Conservation (phyloP, 163 green algal genomes). For the Volvox carteri region DNA sequence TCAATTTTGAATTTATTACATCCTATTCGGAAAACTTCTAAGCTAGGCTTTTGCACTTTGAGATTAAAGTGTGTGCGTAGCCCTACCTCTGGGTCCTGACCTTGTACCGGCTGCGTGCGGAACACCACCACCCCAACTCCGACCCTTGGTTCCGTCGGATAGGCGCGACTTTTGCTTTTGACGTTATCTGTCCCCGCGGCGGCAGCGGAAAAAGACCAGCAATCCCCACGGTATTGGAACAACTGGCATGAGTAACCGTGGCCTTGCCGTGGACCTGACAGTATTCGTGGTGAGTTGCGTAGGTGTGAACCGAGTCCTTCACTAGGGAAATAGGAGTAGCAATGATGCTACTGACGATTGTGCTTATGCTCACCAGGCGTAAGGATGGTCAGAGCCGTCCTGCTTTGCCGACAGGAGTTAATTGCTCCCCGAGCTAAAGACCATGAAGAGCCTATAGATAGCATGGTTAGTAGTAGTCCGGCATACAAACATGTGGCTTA, state of each 20-base stretch:
- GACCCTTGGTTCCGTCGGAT: constrained; percentile 30
- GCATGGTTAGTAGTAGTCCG: background rate
- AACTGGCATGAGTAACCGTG: background rate
- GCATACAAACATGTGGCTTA: too few relatives aligned
- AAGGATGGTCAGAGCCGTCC: background rate
- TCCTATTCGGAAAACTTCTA: too few relatives aligned
- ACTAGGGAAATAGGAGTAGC: too few relatives aligned
- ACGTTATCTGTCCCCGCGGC: background rate
- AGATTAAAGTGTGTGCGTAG: too few relatives aligned
- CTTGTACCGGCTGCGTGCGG: background rate
- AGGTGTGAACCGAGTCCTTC: too few relatives aligned
- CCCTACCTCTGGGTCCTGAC: constrained; percentile 21
- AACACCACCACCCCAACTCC: constrained; percentile 45
- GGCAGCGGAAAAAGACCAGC: background rate
- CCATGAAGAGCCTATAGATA: background rate
- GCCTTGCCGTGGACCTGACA: background rate
- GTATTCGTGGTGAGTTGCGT: too few relatives aligned
- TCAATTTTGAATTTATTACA: too few relatives aligned
- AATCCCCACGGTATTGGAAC: background rate
- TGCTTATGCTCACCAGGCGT: background rate
- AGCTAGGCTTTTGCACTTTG: too few relatives aligned
- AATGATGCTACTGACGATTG: too few relatives aligned
- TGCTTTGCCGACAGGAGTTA: background rate
- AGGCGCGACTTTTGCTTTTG: constrained; percentile 29
- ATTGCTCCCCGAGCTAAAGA: background rate